These are phyloP conservation scores for Diaporthe velutina DNA, from an alignment of 2,329 filamentous ascomycete genomes.

Conservation along the genomic window DNA sequence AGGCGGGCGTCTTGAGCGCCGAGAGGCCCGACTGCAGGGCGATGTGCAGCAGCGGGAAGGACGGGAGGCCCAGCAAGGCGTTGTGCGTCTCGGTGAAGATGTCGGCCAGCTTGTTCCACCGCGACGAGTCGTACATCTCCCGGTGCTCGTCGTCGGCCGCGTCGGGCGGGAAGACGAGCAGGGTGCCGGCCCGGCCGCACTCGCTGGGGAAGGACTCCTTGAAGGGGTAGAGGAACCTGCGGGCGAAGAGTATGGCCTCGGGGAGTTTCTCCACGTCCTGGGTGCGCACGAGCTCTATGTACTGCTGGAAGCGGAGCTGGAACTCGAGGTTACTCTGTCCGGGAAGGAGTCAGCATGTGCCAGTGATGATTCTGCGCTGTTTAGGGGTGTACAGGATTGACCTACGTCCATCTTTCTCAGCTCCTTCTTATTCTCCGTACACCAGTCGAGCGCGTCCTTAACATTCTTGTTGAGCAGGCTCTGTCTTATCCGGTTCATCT, in stretches of 20 bases:
- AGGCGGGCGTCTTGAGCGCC: constrained; percentile 94
- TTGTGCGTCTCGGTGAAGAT: constrained; percentile 91
- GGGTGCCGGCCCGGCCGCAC: constrained; percentile 79
- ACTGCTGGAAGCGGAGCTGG: constrained; percentile 93
- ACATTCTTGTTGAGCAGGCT: constrained; percentile 79
- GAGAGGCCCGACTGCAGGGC: constrained; percentile 92
- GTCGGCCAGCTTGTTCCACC: constrained; percentile 82
- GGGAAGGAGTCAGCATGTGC: not conserved
- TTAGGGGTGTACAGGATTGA: constrained; percentile 2
- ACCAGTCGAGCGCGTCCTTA: constrained; percentile 88
- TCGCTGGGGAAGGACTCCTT: constrained; percentile 74
- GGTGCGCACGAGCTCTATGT: constrained; percentile 87
- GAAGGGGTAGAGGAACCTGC: constrained; percentile 82
- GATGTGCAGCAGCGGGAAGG: constrained; percentile 87
- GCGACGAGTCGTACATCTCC: constrained; percentile 77
- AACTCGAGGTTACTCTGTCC: constrained; percentile 86
- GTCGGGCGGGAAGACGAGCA: constrained; percentile 80
- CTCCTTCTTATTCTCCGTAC: constrained; percentile 91
- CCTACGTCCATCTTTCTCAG: constrained; percentile 86
- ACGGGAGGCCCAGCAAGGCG: constrained; percentile 84
- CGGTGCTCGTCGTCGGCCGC: constrained; percentile 58
- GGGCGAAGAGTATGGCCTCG: constrained; percentile 86
- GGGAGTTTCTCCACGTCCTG: constrained; percentile 73
- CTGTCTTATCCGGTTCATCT: constrained; percentile 82
- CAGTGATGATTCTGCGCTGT: too few relatives aligned